Conservation (phyloP, 257 asterid species). For the Leonotis leonurus region DNA sequence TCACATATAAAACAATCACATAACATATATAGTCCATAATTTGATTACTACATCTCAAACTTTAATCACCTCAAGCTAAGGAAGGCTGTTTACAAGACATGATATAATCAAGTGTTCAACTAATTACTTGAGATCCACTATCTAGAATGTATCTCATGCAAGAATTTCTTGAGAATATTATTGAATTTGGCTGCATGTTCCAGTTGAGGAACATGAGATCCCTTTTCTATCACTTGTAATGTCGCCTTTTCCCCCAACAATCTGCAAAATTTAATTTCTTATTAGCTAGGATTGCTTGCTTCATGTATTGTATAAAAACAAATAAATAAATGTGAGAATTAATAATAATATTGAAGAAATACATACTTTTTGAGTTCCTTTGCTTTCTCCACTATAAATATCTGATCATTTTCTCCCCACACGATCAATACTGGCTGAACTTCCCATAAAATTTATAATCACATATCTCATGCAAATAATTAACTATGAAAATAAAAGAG, state of each 20-base stretch:
- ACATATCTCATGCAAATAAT: neutral
- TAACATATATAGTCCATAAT: too few species aligned
- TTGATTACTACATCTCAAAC: too few species aligned
- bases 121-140: too few species aligned
- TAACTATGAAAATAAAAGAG: too few species aligned
- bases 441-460: neutral
- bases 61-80: too few species aligned
- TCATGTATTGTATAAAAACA: too few species aligned
- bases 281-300: too few species aligned
- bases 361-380: slow-evolving; percentile 51
- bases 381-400: slow-evolving; percentile 59
- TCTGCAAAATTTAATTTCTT: slow-evolving; percentile 38
- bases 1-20: too few species aligned
- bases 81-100: too few species aligned
- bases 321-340: neutral
- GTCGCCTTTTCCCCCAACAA: slow-evolving; percentile 42
- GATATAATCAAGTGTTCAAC: too few species aligned
- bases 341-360: neutral
- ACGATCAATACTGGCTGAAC: slow-evolving; percentile 65
- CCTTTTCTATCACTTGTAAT: slow-evolving; percentile 40
- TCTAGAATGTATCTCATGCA: too few species aligned
- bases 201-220: slow-evolving; percentile 54
- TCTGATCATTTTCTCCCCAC: slow-evolving; percentile 78
- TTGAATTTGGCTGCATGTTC: slow-evolving; percentile 31
- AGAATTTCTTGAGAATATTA: slow-evolving; percentile 19